phyloP scores from a whole-genome alignment of 495 filamentous ascomycete genomes.

The Podospora pseudocomata region DNA sequence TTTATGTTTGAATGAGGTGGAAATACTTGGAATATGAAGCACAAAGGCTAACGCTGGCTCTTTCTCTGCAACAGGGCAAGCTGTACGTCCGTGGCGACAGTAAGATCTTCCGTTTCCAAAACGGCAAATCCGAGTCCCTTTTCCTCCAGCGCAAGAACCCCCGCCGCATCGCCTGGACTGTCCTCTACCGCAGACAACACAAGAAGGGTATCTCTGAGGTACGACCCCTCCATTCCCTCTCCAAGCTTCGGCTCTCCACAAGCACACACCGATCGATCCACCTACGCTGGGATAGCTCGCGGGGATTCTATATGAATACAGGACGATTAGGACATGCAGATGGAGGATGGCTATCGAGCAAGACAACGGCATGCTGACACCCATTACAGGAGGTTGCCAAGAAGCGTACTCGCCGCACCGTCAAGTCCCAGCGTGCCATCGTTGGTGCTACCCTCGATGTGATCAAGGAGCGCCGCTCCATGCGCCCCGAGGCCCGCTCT shows the following conservation, averaged over 20 bases:
- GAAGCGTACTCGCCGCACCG: conserved; percentile 96
- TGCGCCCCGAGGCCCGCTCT: conserved; percentile 89
- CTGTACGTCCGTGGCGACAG: conserved; percentile 98
- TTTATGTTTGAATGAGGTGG: background rate
- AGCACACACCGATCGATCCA: conserved; percentile 5
- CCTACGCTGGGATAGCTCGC: background rate
- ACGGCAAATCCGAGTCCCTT: conserved; percentile 98
- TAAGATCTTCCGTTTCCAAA: conserved; percentile 99
- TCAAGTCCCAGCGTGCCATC: conserved; percentile 98
- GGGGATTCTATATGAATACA: background rate
- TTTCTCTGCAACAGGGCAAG: conserved; percentile 66
- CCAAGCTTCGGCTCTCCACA: conserved; percentile 5
- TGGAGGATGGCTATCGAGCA: background rate
- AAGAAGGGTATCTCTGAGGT: conserved; percentile 99
- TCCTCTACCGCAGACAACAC: conserved; percentile 95
- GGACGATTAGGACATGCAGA: background rate
- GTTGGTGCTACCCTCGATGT: conserved; percentile 98
- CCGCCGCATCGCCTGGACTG: conserved; percentile 96
- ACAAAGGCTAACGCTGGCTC: conserved; percentile 27
- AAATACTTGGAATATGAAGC: background rate
- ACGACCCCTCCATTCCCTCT: conserved; percentile 36
- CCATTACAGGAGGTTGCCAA: conserved; percentile 89
- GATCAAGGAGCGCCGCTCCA: conserved; percentile 95
- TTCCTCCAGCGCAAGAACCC: conserved; percentile 99
- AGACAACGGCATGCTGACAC: conserved; percentile 41